Evolutionary conservation across 176 grass and related monocot genomes (phyloP).

Genomic region (Calamus simplicifolius): DNA sequence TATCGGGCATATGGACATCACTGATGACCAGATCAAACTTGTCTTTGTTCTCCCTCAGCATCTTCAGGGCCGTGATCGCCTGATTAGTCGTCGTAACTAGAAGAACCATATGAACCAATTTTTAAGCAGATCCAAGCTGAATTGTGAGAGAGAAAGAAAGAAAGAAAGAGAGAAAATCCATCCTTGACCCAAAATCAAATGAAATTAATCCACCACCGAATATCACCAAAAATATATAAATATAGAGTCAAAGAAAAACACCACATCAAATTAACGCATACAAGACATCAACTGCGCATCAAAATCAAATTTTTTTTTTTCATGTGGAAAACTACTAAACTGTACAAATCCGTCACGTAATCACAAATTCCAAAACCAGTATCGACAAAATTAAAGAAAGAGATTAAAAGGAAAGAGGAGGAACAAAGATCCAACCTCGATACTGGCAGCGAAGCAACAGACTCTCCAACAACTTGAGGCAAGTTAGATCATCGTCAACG

Average conservation of each 20-base stretch:
- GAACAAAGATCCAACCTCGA: slow-evolving; percentile 34
- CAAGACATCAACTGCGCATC: too few species aligned
- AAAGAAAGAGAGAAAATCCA: slow-evolving; percentile 8
- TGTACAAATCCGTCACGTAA: too few species aligned
- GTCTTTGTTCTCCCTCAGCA: slow-evolving; percentile 80
- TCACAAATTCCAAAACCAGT: too few species aligned
- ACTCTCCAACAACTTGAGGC: slow-evolving; percentile 76
- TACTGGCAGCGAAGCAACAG: slow-evolving; percentile 78
- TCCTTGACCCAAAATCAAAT: background rate
- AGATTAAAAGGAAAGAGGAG: background rate
- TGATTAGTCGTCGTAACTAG: slow-evolving; percentile 87
- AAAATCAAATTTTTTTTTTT: too few species aligned
- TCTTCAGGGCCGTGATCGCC: slow-evolving; percentile 52
- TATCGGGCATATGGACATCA: slow-evolving; percentile 95
- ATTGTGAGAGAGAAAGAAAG: background rate
- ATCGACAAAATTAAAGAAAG: too few species aligned
- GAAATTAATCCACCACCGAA: background rate
- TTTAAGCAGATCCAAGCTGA: slow-evolving; percentile 1
- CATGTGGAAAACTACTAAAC: too few species aligned
- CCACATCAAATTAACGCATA: too few species aligned
- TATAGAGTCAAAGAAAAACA: too few species aligned
- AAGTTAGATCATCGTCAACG: slow-evolving; percentile 76
- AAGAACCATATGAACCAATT: slow-evolving; percentile 2
- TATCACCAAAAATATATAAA: background rate
- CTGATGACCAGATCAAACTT: slow-evolving; percentile 97